Evolutionary conservation across 2,329 filamentous ascomycete species (phyloP).

Genomic region (Hysterium pulicare): DNA sequence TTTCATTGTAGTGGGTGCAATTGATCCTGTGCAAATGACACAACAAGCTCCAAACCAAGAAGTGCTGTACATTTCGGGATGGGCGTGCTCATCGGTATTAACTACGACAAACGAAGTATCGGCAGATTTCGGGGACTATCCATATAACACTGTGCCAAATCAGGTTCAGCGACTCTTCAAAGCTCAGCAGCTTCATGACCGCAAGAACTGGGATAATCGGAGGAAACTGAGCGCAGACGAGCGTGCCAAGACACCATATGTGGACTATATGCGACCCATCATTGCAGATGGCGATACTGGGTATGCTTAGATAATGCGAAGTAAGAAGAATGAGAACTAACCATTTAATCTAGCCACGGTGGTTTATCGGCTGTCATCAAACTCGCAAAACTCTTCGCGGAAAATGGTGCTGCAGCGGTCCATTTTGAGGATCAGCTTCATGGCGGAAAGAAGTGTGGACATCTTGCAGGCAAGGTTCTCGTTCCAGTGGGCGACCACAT

Average conservation of each 20-base stretch:
- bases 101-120: constrained; percentile 97
- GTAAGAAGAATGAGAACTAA: constrained; percentile 10
- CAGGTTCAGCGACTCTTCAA: constrained; percentile 96
- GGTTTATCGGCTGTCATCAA: constrained; percentile 91
- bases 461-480: constrained; percentile 91
- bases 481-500: constrained; percentile 95
- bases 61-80: constrained; percentile 92
- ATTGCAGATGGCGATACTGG: constrained; percentile 94
- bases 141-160: constrained; percentile 98
- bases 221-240: constrained; percentile 73
- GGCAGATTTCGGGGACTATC: constrained; percentile 96
- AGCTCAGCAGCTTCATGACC: constrained; percentile 93
- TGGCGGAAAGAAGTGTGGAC: constrained; percentile 97
- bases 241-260: constrained; percentile 72
- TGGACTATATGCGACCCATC: constrained; percentile 91
- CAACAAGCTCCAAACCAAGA: constrained; percentile 96
- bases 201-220: constrained; percentile 86
- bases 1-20: constrained; percentile 72
- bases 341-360: constrained; percentile 63
- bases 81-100: constrained; percentile 92
- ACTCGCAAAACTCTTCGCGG: constrained; percentile 93
- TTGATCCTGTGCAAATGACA: constrained; percentile 99
- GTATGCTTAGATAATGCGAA: constrained; percentile 27
- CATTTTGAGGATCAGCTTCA: constrained; percentile 98
- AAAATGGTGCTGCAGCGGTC: constrained; percentile 92